Evolutionary conservation across 2,329 filamentous ascomycete genomes (phyloP), one percentile per base, ranked within the genome.

Genomic region (Pseudopyricularia cyperi): DNA sequence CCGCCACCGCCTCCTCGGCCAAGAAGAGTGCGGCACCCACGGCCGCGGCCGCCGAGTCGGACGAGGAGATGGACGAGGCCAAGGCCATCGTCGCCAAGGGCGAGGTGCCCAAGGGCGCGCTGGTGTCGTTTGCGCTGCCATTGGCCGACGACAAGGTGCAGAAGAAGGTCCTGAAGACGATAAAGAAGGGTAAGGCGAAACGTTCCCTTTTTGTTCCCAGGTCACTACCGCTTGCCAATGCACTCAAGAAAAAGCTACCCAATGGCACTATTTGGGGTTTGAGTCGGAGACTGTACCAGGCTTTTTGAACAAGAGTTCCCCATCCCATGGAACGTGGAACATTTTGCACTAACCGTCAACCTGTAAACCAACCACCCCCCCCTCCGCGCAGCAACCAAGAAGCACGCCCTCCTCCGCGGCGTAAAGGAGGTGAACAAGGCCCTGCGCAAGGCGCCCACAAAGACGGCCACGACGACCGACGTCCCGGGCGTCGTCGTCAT

Each of bases 381-480:
- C 33, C 30, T 37, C 37, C 55, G 11, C 26, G 54, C 69, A 97
- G 93, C 91, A 60, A 90, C 93, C 62, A 95, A 95, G 73, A 82
- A 89, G 72, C 94, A 94, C 73, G 87, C 88, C 54, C 86, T 98
- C 65, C 95, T 95, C 75, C 90, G 93, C 65, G 93, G 93, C 65
- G 93, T 98, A 59, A 98, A 98, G 73, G 93, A 98, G 74, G 91
- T 95, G 65, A 90, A 97, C 73, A 98, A 98, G 75, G 86, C 90
- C 33, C 87, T 98, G 61, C 89, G 93, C 74, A 97, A 97, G 75
- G 91, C 89, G 14, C 77, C 87, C 53, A 69, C 80, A 60, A 79
- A 82, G 53, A 79, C 81, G n/a, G 77, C 81, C 55, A 77, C 80
- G 58, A 73, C 79, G 64, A 74, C 78, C 51, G 68, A 77, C 52